Percentiles rank a stretch among this genome's conserved stretches.
Evolutionary conservation across 2,329 filamentous ascomycete species (phyloP).

Genomic region (Pseudogymnoascus sp.): DNA sequence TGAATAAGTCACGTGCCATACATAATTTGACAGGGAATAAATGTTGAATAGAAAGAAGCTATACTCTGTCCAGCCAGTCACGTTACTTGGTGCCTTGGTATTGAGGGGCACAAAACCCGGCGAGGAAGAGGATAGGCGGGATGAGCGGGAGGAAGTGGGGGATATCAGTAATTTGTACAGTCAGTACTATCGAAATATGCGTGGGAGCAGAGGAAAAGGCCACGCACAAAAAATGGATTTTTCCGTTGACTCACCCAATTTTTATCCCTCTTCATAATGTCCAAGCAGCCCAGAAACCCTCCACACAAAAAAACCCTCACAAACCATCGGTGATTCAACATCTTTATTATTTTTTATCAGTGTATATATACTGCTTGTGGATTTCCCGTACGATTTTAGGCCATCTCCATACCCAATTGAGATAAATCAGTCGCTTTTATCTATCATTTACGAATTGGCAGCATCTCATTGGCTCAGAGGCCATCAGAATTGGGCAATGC

Average conservation of each 20-base stretch:
- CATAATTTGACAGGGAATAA: background rate
- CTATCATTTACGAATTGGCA: background rate
- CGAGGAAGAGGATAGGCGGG: conserved; percentile 5
- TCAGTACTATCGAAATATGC: background rate
- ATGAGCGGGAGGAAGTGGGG: conserved; percentile 1
- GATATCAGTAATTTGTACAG: conserved; percentile 3
- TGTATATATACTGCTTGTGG: background rate
- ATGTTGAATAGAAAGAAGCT: background rate
- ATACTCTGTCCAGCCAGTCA: conserved; percentile 7
- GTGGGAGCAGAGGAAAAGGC: background rate
- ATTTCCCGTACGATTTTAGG: background rate
- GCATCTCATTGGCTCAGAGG: conserved; percentile 4
- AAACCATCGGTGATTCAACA: conserved; percentile 1
- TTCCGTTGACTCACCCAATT: conserved; percentile 7
- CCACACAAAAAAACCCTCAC: background rate
- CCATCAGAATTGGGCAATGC: conserved; percentile 1
- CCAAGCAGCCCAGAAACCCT: background rate
- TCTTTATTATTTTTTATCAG: background rate
- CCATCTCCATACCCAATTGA: background rate
- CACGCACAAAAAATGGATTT: conserved; percentile 9
- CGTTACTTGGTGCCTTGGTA: conserved; percentile 1
- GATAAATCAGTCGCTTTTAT: conserved; percentile 1
- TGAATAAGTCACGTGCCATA: background rate
- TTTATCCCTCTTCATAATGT: background rate
- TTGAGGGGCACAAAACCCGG: background rate